Conservation (phyloP, 129 eudicot genomes). For the Arctium lappa region DNA sequence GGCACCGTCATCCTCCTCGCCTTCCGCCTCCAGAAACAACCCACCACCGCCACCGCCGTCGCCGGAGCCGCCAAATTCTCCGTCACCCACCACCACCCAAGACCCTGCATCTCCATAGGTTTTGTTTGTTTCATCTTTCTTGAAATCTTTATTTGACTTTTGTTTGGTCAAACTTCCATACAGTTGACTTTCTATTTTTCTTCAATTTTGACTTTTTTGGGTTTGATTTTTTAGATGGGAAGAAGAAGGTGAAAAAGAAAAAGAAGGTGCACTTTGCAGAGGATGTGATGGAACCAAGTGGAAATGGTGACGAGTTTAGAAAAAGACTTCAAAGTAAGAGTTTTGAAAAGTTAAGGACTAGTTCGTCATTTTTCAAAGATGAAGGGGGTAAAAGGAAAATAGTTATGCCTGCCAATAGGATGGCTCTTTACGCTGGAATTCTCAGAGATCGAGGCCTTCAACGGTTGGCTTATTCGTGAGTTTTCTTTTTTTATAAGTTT, state of each 20-base stretch:
- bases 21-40: constrained; percentile 50
- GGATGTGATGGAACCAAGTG: constrained; percentile 81
- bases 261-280: constrained; percentile 82
- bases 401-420: constrained; percentile 67
- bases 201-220: not conserved
- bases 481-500: not conserved
- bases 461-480: constrained; percentile 53
- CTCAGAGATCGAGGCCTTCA: constrained; percentile 58
- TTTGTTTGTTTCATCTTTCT: constrained; percentile 1
- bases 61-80: constrained; percentile 21
- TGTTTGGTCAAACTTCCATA: not conserved
- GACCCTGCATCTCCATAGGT: constrained; percentile 76
- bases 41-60: not conserved
- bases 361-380: constrained; percentile 23
- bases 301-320: constrained; percentile 75
- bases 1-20: constrained; percentile 69
- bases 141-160: constrained; percentile 11
- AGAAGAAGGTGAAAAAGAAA: constrained; percentile 50
- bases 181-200: not conserved
- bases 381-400: constrained; percentile 30
- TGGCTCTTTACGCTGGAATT: constrained; percentile 73
- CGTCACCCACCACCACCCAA: constrained; percentile 27
- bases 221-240: constrained; percentile 28
- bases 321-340: constrained; percentile 26
- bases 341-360: constrained; percentile 11